Percentiles rank a stretch among this genome's conserved stretches.
Evolutionary conservation across 352 stramenopile species (phyloP).

Genomic region (Globisporangium polare): DNA sequence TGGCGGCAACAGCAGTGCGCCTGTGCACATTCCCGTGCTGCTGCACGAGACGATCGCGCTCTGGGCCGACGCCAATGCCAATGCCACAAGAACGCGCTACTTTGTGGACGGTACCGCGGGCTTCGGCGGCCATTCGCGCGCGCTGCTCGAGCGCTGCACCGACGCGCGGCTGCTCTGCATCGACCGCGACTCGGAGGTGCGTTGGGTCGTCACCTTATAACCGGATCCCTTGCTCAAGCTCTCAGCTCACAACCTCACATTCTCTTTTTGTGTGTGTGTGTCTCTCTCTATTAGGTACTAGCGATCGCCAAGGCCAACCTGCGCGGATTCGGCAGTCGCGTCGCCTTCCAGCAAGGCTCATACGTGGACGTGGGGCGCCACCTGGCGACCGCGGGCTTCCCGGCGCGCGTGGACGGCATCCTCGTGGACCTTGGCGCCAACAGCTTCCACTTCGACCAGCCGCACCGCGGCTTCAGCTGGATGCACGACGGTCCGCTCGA

Average conservation of each 20-base stretch:
- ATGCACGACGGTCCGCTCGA: conserved; percentile 71
- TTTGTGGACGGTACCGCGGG: conserved; percentile 77
- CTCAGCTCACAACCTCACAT: neutral
- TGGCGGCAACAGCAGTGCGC: conserved; percentile 1
- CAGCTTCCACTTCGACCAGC: conserved; percentile 78
- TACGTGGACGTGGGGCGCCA: conserved; percentile 49
- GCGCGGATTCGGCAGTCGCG: conserved; percentile 36
- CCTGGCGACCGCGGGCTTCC: conserved; percentile 38
- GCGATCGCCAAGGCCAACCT: conserved; percentile 51
- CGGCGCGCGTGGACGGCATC: conserved; percentile 50
- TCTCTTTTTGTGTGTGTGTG: neutral
- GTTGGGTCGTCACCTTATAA: neutral
- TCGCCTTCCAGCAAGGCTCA: conserved; percentile 55
- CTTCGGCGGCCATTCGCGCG: conserved; percentile 64
- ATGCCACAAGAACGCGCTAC: conserved; percentile 17
- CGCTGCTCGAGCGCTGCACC: conserved; percentile 44
- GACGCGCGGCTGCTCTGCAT: conserved; percentile 67
- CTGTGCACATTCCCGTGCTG: conserved; percentile 55
- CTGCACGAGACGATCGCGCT: conserved; percentile 45
- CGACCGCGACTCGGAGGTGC: conserved; percentile 66
- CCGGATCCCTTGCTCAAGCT: neutral
- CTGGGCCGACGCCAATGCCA: conserved; percentile 14
- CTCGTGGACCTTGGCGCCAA: conserved; percentile 80
- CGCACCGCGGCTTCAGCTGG: conserved; percentile 66
- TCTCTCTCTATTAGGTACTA: conserved; percentile 38